These are phyloP conservation scores for Boletellus sp. DNA, from an alignment of 768 basidiomycete species.

Conservation along the genomic window DNA sequence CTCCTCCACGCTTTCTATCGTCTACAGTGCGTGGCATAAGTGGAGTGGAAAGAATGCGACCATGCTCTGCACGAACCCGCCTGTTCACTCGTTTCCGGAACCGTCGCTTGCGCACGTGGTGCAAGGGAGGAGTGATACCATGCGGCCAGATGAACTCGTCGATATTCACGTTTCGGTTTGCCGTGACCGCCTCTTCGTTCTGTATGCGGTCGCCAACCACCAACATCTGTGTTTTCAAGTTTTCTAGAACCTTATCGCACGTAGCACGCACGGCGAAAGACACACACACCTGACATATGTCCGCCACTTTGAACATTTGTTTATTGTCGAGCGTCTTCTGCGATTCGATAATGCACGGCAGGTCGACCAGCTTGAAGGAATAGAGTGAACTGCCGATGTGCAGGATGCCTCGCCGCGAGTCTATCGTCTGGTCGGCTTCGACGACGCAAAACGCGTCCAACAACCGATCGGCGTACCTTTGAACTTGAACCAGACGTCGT, in stretches of 20 bases:
- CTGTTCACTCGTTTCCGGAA: slow-evolving; percentile 88
- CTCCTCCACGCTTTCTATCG: slow-evolving; percentile 92
- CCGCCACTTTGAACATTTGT: slow-evolving; percentile 98
- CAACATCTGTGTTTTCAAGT: slow-evolving; percentile 69
- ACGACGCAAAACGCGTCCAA: neutral
- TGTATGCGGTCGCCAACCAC: slow-evolving; percentile 76
- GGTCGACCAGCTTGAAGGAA: slow-evolving; percentile 90
- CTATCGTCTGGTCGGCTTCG: slow-evolving; percentile 39
- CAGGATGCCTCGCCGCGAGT: slow-evolving; percentile 87
- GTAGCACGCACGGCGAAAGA: slow-evolving; percentile 1
- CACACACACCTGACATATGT: slow-evolving; percentile 84
- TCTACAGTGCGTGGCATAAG: slow-evolving; percentile 41
- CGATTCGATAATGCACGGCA: slow-evolving; percentile 90
- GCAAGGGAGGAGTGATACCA: slow-evolving; percentile 90
- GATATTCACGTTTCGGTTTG: slow-evolving; percentile 73
- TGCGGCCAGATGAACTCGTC: slow-evolving; percentile 98
- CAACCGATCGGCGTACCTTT: slow-evolving; percentile 55
- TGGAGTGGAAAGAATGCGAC: neutral
- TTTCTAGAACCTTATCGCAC: slow-evolving; percentile 10
- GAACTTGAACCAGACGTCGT: slow-evolving; percentile 97
- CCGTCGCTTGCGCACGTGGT: slow-evolving; percentile 84
- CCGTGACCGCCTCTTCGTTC: slow-evolving; percentile 60
- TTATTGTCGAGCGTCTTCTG: slow-evolving; percentile 96
- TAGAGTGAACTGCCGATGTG: slow-evolving; percentile 79
- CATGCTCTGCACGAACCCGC: slow-evolving; percentile 46